Conservation (phyloP, 148 eudicot genomes). For the Simmondsia chinensis region DNA sequence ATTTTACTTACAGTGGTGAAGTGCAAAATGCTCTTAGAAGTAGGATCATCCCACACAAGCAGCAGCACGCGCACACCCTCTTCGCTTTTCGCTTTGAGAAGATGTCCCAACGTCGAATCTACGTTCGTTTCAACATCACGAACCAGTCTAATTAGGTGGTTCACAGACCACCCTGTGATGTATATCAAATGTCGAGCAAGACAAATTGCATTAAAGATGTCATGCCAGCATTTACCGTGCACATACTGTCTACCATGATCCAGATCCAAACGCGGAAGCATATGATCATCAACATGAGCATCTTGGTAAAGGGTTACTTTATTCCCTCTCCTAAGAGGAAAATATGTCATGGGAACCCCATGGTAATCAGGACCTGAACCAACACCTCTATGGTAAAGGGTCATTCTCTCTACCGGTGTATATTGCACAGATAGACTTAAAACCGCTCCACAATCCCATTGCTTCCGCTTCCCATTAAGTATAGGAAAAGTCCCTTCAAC, state of each 20-base stretch:
- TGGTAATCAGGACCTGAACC: slow-evolving; percentile 40
- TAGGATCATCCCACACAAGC: slow-evolving; percentile 91
- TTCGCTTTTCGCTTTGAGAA: slow-evolving; percentile 65
- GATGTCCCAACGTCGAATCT: slow-evolving; percentile 44
- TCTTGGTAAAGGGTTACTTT: slow-evolving; percentile 84
- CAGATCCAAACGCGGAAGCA: slow-evolving; percentile 52
- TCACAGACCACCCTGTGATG: slow-evolving; percentile 91
- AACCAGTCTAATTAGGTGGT: slow-evolving; percentile 54
- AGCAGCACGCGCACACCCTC: slow-evolving; percentile 90
- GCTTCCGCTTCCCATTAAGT: slow-evolving; percentile 28
- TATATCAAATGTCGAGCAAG: slow-evolving; percentile 69
- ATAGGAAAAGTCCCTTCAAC: slow-evolving; percentile 59
- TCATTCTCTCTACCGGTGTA: slow-evolving; percentile 37
- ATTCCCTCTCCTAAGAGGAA: slow-evolving; percentile 72
- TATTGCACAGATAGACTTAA: slow-evolving; percentile 58
- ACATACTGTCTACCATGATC: slow-evolving; percentile 34
- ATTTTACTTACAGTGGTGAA: slow-evolving; percentile 39
- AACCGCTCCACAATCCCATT: slow-evolving; percentile 45
- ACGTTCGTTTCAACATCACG: slow-evolving; percentile 30
- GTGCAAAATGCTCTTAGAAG: slow-evolving; percentile 53
- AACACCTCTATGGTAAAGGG: slow-evolving; percentile 47
- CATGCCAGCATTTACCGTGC: slow-evolving; percentile 83
- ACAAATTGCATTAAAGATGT: slow-evolving; percentile 57
- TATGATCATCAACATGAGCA: slow-evolving; percentile 64
- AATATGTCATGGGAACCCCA: slow-evolving; percentile 81